Evolutionary conservation across 352 stramenopile species (phyloP).

Genomic region (Blastocystis sp.): DNA sequence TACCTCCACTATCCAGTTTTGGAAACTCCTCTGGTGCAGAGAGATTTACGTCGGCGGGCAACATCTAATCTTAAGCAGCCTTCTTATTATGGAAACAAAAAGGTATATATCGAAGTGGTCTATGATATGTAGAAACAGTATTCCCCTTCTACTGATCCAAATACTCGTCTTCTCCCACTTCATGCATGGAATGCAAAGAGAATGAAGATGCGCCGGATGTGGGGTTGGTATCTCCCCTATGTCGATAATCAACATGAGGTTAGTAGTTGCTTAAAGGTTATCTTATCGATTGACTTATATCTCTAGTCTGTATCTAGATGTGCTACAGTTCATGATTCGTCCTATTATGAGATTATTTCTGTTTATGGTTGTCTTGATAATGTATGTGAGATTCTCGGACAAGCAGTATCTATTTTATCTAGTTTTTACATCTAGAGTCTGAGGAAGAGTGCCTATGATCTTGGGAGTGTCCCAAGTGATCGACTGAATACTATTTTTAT

Average conservation of each 20-base stretch:
- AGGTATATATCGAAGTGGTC: neutral
- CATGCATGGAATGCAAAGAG: constrained; percentile 28
- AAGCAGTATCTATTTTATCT: neutral
- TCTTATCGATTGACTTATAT: neutral
- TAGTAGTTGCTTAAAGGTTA: constrained; percentile 1
- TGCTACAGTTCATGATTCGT: neutral
- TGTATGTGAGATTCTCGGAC: neutral
- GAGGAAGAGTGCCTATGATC: neutral
- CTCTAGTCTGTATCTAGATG: neutral
- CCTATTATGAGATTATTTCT: neutral
- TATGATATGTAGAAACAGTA: neutral
- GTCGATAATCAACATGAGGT: neutral
- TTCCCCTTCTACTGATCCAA: neutral
- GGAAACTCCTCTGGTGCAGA: neutral
- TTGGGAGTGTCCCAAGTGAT: neutral
- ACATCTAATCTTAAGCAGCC: constrained; percentile 24
- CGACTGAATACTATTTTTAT: neutral
- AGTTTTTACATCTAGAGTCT: constrained; percentile 8
- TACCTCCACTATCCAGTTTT: constrained; percentile 14
- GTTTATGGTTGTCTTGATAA: neutral
- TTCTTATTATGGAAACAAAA: neutral
- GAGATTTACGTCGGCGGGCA: neutral
- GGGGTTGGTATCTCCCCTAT: constrained; percentile 31
- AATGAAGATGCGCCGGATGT: constrained; percentile 28
- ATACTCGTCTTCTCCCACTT: neutral